Conservation (phyloP, 2,329 filamentous ascomycete species). For the Trichoderma pleuroti region DNA sequence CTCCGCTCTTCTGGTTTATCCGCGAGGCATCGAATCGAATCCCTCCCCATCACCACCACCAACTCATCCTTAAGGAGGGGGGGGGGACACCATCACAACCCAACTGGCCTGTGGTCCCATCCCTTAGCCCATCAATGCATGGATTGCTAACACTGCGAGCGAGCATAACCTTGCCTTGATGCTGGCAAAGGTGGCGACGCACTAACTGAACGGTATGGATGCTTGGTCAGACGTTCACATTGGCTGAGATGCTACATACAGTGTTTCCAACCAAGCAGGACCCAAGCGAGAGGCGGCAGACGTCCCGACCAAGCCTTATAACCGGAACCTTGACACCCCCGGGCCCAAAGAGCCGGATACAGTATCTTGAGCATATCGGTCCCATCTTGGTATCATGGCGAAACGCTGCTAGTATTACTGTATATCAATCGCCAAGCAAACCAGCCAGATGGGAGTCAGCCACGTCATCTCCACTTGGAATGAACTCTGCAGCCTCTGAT, state of each 20-base stretch:
- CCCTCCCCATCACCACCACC: background rate
- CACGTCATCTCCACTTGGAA: constrained; percentile 12
- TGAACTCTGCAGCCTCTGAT: constrained; percentile 7
- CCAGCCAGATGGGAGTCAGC: constrained; percentile 1
- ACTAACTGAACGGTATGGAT: background rate
- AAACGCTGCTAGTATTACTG: background rate
- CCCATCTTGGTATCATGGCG: background rate
- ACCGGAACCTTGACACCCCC: background rate
- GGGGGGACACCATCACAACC: background rate
- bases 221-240: background rate
- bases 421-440: background rate
- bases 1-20: background rate
- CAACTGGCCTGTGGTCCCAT: background rate
- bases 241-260: background rate
- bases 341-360: background rate
- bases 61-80: too few species aligned
- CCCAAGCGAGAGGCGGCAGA: constrained; percentile 1
- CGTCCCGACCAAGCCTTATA: constrained; percentile 2
- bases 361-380: background rate
- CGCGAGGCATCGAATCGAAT: background rate
- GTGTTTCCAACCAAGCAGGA: background rate
- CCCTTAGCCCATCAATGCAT: background rate
- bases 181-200: background rate
- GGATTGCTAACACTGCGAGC: background rate
- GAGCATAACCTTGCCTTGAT: background rate